A percentile compares a stretch with the other conserved stretches of the same genome.
These are phyloP conservation scores for Pyricularia grisea DNA, from an alignment of 2,329 filamentous ascomycete species.

Conservation along the genomic window DNA sequence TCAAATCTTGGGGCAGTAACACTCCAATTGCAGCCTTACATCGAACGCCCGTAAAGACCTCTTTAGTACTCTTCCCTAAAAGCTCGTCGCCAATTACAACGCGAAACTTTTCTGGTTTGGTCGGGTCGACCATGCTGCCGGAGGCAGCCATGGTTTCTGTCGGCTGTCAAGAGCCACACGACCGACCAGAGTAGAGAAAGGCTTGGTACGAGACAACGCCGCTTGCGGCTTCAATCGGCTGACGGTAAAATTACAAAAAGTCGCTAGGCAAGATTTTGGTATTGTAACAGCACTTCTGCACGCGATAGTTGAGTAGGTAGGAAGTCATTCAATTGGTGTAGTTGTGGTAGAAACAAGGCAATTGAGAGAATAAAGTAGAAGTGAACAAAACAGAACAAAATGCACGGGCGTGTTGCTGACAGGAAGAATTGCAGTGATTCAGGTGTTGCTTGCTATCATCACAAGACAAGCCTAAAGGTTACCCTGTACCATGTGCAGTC, in stretches of 20 bases:
- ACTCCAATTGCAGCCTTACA: constrained; percentile 31
- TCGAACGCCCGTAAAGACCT: constrained; percentile 50
- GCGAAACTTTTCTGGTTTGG: constrained; percentile 50
- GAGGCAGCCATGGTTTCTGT: constrained; percentile 4
- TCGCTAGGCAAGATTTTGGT: neutral
- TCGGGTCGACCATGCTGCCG: constrained; percentile 41
- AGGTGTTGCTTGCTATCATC: neutral
- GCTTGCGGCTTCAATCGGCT: neutral
- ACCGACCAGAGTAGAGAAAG: neutral
- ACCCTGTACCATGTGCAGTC: neutral
- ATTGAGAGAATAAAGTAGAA: neutral
- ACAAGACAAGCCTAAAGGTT: neutral
- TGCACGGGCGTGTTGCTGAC: neutral
- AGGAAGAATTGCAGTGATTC: neutral
- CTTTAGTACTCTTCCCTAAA: constrained; percentile 44
- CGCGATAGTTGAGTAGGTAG: neutral
- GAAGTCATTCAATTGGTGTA: neutral
- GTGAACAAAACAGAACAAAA: neutral
- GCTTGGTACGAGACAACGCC: neutral
- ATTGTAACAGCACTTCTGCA: neutral
- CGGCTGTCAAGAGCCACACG: neutral
- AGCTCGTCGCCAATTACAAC: constrained; percentile 55
- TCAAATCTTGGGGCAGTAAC: neutral
- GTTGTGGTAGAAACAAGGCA: neutral
- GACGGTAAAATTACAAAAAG: neutral